Conservation (phyloP, 768 basidiomycete species). For the Lentinula edodes region DNA sequence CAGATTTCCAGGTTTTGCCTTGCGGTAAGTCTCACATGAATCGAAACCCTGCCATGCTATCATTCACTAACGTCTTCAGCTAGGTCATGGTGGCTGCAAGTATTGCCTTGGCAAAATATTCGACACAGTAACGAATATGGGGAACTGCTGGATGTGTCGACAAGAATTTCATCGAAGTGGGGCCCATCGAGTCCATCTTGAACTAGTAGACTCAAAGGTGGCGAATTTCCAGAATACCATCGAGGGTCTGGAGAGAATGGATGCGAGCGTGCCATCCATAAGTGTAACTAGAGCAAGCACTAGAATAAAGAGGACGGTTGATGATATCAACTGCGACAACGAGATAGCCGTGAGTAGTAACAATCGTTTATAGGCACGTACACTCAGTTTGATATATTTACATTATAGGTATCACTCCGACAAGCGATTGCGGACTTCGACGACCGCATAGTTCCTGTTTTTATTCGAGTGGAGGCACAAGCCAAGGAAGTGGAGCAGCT, state of each 20-base stretch:
- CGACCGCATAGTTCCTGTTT: not conserved
- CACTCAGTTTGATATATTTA: not conserved
- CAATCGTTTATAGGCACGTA: not conserved
- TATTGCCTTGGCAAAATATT: not conserved
- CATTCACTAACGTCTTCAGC: not conserved
- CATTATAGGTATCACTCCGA: not conserved
- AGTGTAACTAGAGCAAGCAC: not conserved
- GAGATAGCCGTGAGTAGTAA: not conserved
- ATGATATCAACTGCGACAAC: not conserved
- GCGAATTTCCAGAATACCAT: not conserved
- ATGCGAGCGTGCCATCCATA: not conserved
- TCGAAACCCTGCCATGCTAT: not conserved
- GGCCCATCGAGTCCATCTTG: not conserved
- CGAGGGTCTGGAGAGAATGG: slow-evolving; percentile 3
- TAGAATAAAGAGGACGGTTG: not conserved
- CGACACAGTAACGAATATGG: not conserved
- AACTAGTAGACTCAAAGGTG: not conserved
- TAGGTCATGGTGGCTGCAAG: slow-evolving; percentile 1
- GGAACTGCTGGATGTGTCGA: not conserved
- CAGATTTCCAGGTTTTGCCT: not conserved
- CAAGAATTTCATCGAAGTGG: not conserved
- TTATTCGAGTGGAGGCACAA: not conserved
- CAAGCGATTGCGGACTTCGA: not conserved
- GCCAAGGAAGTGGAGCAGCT: not conserved
- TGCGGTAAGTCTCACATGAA: not conserved